Percentiles rank a stretch among this genome's conserved stretches.
These are phyloP conservation scores for Alternaria infectoria DNA, from an alignment of 2,329 filamentous ascomycete genomes.

Conservation along the genomic window DNA sequence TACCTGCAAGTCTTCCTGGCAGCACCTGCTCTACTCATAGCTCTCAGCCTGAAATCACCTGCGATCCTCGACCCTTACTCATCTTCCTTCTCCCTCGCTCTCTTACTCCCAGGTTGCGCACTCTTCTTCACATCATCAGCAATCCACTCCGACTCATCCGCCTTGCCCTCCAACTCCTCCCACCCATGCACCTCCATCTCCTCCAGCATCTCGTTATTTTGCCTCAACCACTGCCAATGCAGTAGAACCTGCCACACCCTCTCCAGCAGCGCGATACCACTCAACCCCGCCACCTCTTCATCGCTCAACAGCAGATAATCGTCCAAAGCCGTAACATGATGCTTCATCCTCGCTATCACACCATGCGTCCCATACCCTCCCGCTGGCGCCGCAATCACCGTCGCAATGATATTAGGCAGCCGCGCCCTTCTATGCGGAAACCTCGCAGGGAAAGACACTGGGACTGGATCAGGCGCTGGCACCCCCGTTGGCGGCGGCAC, in stretches of 20 bases:
- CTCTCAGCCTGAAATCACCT: background rate
- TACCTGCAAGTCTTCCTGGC: background rate
- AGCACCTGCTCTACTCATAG: background rate
- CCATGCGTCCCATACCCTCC: constrained; percentile 23
- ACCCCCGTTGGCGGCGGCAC: background rate
- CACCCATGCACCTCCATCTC: constrained; percentile 33
- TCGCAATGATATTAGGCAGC: constrained; percentile 30
- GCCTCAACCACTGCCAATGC: constrained; percentile 40
- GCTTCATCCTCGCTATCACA: constrained; percentile 35
- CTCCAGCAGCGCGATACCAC: constrained; percentile 5
- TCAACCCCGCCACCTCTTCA: constrained; percentile 25
- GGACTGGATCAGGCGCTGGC: background rate
- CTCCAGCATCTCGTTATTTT: constrained; percentile 29
- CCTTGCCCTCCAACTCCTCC: constrained; percentile 29
- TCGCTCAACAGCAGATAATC: constrained; percentile 27
- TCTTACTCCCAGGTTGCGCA: background rate
- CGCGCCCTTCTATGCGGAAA: background rate
- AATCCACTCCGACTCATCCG: constrained; percentile 37
- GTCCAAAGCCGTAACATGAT: constrained; percentile 38
- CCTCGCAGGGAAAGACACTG: background rate
- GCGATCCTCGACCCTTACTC: background rate
- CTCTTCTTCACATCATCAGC: constrained; percentile 19
- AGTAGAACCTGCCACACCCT: constrained; percentile 20
- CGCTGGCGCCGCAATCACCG: constrained; percentile 26
- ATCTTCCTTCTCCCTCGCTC: background rate